Percentiles rank a stretch among this genome's conserved stretches.
Conservation (phyloP, 176 grass and related monocot genomes). For the Ananas comosus region DNA sequence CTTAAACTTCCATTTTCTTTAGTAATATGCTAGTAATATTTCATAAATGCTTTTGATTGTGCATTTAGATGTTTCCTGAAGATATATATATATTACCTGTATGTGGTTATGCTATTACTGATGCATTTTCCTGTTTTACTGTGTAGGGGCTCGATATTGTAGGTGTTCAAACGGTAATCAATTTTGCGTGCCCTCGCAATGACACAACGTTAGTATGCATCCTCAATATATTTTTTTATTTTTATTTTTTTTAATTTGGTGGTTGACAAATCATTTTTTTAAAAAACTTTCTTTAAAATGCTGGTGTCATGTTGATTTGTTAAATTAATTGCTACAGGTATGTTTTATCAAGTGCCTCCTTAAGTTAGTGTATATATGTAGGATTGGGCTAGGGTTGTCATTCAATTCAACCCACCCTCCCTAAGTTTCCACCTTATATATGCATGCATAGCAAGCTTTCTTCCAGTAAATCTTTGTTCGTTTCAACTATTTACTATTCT, state of each 20-base stretch:
- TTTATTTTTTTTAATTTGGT: not conserved
- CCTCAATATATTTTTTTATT: not conserved
- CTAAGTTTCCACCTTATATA: no score
- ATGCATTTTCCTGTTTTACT: constrained; percentile 16
- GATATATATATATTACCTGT: not conserved
- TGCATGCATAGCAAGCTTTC: no score
- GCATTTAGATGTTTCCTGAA: no score
- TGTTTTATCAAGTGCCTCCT: not conserved
- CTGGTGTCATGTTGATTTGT: not conserved
- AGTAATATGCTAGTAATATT: no score
- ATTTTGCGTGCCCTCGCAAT: constrained; percentile 91
- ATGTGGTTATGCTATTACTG: constrained; percentile 4
- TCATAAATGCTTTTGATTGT: no score
- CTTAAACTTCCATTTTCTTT: no score
- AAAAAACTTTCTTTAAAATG: no score
- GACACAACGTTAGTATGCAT: constrained; percentile 53
- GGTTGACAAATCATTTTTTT: not conserved
- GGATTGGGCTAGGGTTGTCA: no score
- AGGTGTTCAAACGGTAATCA: constrained; percentile 87
- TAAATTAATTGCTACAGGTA: not conserved
- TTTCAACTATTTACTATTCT: not conserved
- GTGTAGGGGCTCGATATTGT: constrained; percentile 91
- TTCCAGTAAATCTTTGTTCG: no score
- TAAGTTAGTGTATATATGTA: no score
- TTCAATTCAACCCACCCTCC: no score